These are phyloP conservation scores for Trichosanthes truncata DNA, from an alignment of 306 rosid genomes.

Conservation along the genomic window DNA sequence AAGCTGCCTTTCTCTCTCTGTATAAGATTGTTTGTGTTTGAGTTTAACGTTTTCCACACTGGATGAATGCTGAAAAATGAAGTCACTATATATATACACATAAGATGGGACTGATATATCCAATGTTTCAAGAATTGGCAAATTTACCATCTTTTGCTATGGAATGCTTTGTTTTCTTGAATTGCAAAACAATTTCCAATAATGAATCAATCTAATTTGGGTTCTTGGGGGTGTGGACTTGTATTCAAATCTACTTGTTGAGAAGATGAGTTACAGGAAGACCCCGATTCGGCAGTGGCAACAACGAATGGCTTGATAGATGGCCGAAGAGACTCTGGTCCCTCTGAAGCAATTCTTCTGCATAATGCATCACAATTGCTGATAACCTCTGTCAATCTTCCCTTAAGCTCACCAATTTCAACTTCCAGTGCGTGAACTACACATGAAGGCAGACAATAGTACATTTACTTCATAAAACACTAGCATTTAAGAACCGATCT, in stretches of 20 bases:
- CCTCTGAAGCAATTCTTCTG: conserved; percentile 59
- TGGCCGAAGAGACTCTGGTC: conserved; percentile 65
- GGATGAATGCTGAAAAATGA: neutral
- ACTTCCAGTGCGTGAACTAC: conserved; percentile 82
- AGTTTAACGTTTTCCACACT: neutral
- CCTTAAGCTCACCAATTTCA: conserved; percentile 86
- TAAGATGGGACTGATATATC: neutral
- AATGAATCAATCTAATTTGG: conserved; percentile 31
- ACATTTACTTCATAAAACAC: neutral
- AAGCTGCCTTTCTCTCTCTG: neutral
- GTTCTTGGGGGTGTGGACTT: conserved; percentile 13
- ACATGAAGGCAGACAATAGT: neutral
- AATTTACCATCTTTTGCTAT: neutral
- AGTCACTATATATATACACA: neutral
- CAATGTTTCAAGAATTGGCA: neutral
- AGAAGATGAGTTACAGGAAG: neutral
- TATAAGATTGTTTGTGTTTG: neutral
- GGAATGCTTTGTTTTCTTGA: neutral
- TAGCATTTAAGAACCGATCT: neutral
- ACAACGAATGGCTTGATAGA: conserved; percentile 49
- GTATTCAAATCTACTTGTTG: neutral
- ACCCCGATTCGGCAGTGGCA: neutral
- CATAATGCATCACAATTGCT: conserved; percentile 82
- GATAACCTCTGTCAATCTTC: conserved; percentile 86
- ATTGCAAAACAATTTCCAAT: neutral